Base-by-base conservation (phyloP, 2,329 filamentous ascomycete genomes). In the Aplosporella prunicola region DNA sequence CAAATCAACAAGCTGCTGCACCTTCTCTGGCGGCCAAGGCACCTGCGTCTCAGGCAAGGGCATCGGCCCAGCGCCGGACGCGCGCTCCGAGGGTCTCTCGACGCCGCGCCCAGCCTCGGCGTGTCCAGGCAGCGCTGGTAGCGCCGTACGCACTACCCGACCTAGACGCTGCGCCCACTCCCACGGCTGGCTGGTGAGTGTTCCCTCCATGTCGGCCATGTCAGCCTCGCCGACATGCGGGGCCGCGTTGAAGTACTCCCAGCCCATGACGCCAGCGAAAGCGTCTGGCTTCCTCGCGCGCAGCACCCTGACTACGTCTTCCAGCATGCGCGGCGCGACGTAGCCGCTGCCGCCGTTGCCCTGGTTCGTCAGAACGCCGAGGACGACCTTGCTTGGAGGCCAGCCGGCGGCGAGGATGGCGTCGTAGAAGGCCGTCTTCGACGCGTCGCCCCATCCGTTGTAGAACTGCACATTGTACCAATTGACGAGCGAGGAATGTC, bases 401-500 rank as follows among this genome's bases (percentile, higher is more conserved):
- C 83, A 94, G 7, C 86, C 86, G 29, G 70, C 66, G 10, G 66
- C 63, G 20, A 76, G 57, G 36, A 76, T 69, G 34, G 65, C 60
- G 40, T 74, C 69, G 51, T 70, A 75, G 50, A 64, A 67, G 15
- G 55, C 51, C 3, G 66, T 66, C 10, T 57, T 67, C 18, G 68
- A 63, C 1, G 78, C 74, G 23, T 77, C 76, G 7, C 85, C 85
- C 79, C 85, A 95, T 2, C 86, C 86, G 53, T 83, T 91, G 68
- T 95, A 95, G 60, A 94, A 93, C 54, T 95, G 88, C 5, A 80
- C 71, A 54, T 94, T 94, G 58, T 94, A 94, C 76, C 86, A 95
- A 3, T 71, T 69, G 18, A 94, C 82, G 80, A 52, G 13, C 41
- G 39, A 3, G 53, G 58, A 5, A 44, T 48, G 3, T 25, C 53